A percentile compares a stretch with the other conserved stretches of the same genome.
Conservation (phyloP, 2,329 filamentous ascomycete species). For the Diaporthe sp. region DNA sequence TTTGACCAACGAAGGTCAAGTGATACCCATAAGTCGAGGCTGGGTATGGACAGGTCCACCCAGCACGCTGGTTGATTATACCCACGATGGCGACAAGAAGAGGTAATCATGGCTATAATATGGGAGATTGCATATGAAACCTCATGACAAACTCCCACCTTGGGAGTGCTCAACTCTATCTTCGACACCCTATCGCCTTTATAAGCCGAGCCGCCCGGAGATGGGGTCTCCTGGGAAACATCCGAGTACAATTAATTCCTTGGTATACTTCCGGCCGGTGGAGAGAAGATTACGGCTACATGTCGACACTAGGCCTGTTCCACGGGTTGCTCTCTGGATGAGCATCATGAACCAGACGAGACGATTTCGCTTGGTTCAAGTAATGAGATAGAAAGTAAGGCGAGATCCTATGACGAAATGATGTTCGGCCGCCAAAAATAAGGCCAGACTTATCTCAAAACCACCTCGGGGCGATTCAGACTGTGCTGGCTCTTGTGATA, state of each 20-base stretch:
- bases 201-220: not conserved
- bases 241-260: not conserved
- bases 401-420: not conserved
- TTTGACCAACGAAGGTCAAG: not conserved
- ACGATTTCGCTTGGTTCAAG: not conserved
- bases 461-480: not conserved
- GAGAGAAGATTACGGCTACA: not conserved
- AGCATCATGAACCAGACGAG: not conserved
- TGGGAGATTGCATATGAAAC: not conserved
- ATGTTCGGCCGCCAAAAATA: not conserved
- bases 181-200: not conserved
- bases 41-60: not conserved
- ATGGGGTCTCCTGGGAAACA: not conserved
- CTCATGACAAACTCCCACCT: not conserved
- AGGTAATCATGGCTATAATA: not conserved
- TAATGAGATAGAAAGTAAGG: not conserved
- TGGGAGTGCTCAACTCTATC: not conserved
- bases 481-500: not conserved
- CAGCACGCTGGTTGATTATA: not conserved
- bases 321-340: not conserved
- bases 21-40: not conserved
- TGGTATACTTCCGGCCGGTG: not conserved
- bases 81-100: too few relatives aligned
- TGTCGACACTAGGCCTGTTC: not conserved
- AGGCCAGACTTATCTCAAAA: not conserved